Conservation (phyloP, 306 rosid genomes). For the Castanea mollissima region DNA sequence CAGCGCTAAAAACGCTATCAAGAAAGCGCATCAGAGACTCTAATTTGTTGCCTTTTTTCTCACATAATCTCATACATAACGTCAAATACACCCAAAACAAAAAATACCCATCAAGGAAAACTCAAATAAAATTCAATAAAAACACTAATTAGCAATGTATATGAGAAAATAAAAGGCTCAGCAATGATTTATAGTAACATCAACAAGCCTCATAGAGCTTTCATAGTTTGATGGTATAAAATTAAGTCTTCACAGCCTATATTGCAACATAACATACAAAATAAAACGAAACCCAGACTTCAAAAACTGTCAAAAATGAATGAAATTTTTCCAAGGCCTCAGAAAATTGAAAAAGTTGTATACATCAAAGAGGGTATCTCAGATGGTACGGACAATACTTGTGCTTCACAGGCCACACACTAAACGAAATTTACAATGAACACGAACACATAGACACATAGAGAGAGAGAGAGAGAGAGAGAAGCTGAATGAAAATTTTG, state of each 20-base stretch:
- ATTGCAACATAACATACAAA: neutral
- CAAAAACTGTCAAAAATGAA: neutral
- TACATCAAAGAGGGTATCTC: conserved; percentile 16
- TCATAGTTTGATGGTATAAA: conserved; percentile 95
- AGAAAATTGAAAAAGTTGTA: conserved; percentile 20
- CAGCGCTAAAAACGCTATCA: conserved; percentile 68
- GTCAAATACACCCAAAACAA: neutral
- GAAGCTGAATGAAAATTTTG: neutral
- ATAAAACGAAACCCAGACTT: neutral
- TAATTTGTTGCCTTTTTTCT: conserved; percentile 73
- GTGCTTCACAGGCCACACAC: conserved; percentile 40
- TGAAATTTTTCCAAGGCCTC: conserved; percentile 21
- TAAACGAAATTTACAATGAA: no score
- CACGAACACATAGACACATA: neutral
- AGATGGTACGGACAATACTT: conserved; percentile 52
- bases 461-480: neutral
- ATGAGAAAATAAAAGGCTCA: conserved; percentile 43
- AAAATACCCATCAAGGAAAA: neutral
- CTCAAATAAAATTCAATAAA: neutral
- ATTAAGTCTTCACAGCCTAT: conserved; percentile 52
- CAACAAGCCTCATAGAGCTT: conserved; percentile 68
- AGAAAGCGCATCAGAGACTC: conserved; percentile 81
- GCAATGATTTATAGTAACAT: conserved; percentile 38
- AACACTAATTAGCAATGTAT: neutral
- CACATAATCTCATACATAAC: no score